A percentile compares a stretch with the other conserved stretches of the same genome.
Conservation (phyloP, 1,284 basidiomycete species). For the Coriolopsis trogii region DNA sequence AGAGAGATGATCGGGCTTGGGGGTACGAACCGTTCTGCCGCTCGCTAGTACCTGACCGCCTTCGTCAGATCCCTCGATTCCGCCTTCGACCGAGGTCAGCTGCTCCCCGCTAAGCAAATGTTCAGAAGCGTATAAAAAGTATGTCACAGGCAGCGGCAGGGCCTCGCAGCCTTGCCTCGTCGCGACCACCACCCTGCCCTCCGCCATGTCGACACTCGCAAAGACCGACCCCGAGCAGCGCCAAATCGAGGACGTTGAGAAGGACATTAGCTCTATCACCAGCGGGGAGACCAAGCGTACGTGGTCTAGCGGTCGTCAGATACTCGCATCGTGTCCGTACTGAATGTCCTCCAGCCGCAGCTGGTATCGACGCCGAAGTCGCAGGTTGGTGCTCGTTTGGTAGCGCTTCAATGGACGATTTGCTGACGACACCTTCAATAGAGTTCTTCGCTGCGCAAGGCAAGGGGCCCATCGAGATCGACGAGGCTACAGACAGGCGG, state of each 20-base stretch:
- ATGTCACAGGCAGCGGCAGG: not conserved
- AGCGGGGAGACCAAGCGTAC: constrained; percentile 20
- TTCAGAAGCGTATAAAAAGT: constrained; percentile 3
- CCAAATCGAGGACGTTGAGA: constrained; percentile 34
- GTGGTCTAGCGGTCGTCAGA: not conserved
- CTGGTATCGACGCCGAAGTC: constrained; percentile 52
- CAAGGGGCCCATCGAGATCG: constrained; percentile 39
- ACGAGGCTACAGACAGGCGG: constrained; percentile 47
- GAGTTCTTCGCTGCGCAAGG: constrained; percentile 45
- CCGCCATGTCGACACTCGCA: constrained; percentile 13
- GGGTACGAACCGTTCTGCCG: not conserved
- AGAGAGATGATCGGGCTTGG: not conserved
- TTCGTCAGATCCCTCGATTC: too few relatives aligned
- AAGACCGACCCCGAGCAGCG: constrained; percentile 21
- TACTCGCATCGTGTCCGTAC: not conserved
- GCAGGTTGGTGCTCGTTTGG: constrained; percentile 25
- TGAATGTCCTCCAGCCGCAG: constrained; percentile 12
- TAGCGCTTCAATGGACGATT: too few relatives aligned
- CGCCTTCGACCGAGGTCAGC: constrained; percentile 5
- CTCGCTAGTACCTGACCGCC: too few relatives aligned
- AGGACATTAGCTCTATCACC: constrained; percentile 33
- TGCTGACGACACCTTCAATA: too few relatives aligned
- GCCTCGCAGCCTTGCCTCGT: not conserved
- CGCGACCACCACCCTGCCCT: not conserved
- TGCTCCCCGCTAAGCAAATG: not conserved